phyloP scores from a whole-genome alignment of 2,329 filamentous ascomycete species.

The Dichotomopilus funicola region DNA sequence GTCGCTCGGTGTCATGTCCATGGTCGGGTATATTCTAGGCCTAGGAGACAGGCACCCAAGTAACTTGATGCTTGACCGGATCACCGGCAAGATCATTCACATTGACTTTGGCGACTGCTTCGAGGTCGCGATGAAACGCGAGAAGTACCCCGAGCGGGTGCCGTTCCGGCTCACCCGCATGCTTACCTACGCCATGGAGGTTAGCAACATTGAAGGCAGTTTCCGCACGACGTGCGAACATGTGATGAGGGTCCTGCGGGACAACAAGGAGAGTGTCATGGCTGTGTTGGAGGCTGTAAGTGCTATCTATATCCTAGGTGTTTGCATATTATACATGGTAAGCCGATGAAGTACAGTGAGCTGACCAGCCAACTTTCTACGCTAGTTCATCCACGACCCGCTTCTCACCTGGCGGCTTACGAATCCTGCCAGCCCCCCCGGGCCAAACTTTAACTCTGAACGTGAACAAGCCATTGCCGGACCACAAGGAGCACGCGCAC shows the following conservation, averaged over 20 bases:
- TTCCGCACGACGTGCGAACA: constrained; percentile 98
- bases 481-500: constrained; percentile 44
- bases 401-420: constrained; percentile 92
- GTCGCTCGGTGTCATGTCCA: constrained; percentile 98
- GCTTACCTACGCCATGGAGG: constrained; percentile 99
- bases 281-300: constrained; percentile 93
- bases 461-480: constrained; percentile 48
- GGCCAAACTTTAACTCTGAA: constrained; percentile 61
- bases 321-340: no score
- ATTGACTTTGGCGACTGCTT: constrained; percentile 99
- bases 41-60: constrained; percentile 95
- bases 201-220: constrained; percentile 98
- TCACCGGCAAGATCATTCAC: constrained; percentile 95
- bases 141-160: constrained; percentile 96
- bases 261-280: constrained; percentile 98
- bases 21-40: constrained; percentile 99
- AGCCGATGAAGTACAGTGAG: no score
- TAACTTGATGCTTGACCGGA: constrained; percentile 93
- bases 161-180: constrained; percentile 97
- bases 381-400: constrained; percentile 96
- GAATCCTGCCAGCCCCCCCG: constrained; percentile 54
- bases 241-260: constrained; percentile 91
- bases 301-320: constrained; percentile 25
- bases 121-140: constrained; percentile 98
- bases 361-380: constrained; percentile 1